Conservation (phyloP, 1,139 yeast species). For the Zygoascus meyerae region DNA sequence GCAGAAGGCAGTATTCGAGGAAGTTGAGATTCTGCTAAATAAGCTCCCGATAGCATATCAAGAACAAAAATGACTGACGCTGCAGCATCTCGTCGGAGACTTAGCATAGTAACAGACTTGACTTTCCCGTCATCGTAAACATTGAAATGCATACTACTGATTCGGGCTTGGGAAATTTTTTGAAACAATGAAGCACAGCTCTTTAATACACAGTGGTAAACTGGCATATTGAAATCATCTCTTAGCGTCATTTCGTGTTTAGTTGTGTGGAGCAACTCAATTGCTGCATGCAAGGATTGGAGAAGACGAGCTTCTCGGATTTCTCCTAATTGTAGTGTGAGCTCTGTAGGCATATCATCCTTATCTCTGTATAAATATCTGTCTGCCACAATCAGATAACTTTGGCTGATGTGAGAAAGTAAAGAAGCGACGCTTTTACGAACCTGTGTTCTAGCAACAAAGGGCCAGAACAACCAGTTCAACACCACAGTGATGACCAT, state of each 20-base stretch:
- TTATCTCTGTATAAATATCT: slow-evolving; percentile 44
- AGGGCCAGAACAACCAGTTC: slow-evolving; percentile 48
- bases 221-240: slow-evolving; percentile 24
- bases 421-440: slow-evolving; percentile 38
- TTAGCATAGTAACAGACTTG: slow-evolving; percentile 36
- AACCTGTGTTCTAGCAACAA: slow-evolving; percentile 41
- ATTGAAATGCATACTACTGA: slow-evolving; percentile 43
- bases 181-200: slow-evolving; percentile 40
- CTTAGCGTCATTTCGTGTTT: slow-evolving; percentile 36
- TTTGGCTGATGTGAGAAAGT: slow-evolving; percentile 40
- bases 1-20: slow-evolving; percentile 45
- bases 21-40: slow-evolving; percentile 35
- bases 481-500: slow-evolving; percentile 35
- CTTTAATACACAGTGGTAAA: slow-evolving; percentile 31
- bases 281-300: slow-evolving; percentile 38
- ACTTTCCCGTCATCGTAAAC: slow-evolving; percentile 39
- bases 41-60: slow-evolving; percentile 41
- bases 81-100: slow-evolving; percentile 44
- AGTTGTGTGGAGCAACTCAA: slow-evolving; percentile 36
- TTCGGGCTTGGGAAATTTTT: slow-evolving; percentile 43
- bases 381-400: slow-evolving; percentile 45
- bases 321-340: slow-evolving; percentile 40
- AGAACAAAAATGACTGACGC: slow-evolving; percentile 42
- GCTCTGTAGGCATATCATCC: slow-evolving; percentile 42
- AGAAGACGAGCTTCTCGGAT: slow-evolving; percentile 45